Conservation (phyloP, 2,329 filamentous ascomycete genomes). For the Fonsecaea pedrosoi region DNA sequence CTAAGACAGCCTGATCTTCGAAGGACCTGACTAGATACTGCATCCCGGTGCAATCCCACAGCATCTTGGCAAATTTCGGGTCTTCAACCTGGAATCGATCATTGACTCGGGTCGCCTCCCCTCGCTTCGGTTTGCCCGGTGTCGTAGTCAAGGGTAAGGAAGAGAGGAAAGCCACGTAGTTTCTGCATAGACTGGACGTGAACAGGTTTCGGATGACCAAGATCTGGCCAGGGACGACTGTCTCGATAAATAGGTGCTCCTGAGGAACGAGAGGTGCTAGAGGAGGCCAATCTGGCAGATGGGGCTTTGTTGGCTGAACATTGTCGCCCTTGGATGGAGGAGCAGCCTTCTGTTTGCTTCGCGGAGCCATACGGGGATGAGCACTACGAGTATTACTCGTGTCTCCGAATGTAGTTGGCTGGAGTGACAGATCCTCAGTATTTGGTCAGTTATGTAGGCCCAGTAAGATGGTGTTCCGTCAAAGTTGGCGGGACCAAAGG, state of each 20-base stretch:
- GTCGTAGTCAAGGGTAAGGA: slow-evolving; percentile 77
- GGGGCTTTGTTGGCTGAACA: slow-evolving; percentile 23
- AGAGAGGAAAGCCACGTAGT: slow-evolving; percentile 75
- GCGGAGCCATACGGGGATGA: slow-evolving; percentile 26
- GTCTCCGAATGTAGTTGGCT: neutral
- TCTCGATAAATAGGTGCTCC: slow-evolving; percentile 66
- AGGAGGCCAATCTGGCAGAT: slow-evolving; percentile 70
- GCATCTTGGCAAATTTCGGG: slow-evolving; percentile 70
- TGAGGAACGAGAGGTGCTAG: slow-evolving; percentile 73
- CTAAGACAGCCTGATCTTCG: slow-evolving; percentile 64
- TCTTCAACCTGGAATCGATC: slow-evolving; percentile 88
- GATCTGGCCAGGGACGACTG: slow-evolving; percentile 70
- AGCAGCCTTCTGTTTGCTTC: slow-evolving; percentile 26
- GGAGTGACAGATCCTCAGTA: neutral
- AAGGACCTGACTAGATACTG: slow-evolving; percentile 61
- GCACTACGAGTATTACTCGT: neutral
- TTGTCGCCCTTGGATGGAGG: slow-evolving; percentile 7
- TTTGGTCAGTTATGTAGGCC: neutral
- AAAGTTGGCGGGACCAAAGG: neutral
- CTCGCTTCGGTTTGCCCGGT: slow-evolving; percentile 76
- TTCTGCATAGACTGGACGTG: slow-evolving; percentile 74
- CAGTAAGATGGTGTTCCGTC: neutral
- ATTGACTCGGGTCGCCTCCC: slow-evolving; percentile 83
- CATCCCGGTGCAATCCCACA: slow-evolving; percentile 81
- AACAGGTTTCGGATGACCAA: slow-evolving; percentile 76